Evolutionary conservation across 495 filamentous ascomycete genomes (phyloP).

Genomic region (Parmelia sp.): DNA sequence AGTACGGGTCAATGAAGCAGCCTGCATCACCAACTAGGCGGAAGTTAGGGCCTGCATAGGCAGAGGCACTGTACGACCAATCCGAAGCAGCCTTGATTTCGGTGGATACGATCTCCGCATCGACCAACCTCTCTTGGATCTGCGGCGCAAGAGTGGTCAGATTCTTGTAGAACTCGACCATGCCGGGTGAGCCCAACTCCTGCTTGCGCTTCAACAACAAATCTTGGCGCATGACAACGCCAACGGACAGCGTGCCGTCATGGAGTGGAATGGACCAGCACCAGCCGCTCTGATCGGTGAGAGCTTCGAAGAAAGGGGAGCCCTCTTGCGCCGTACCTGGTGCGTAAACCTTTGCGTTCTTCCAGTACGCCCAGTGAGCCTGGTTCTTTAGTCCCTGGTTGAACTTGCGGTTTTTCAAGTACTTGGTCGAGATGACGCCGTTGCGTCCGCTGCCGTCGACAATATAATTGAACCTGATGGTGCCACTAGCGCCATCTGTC

Average conservation of each 20-base stretch:
- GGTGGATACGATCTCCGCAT: conserved; percentile 26
- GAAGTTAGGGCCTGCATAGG: conserved; percentile 32
- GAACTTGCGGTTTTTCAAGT: conserved; percentile 33
- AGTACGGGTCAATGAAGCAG: conserved; percentile 39
- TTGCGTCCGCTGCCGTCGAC: conserved; percentile 34
- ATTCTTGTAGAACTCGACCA: no score
- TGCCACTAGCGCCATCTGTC: no score
- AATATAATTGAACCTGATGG: conserved; percentile 31
- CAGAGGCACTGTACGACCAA: conserved; percentile 38
- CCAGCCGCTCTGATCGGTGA: no score
- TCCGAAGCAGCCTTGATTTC: conserved; percentile 37
- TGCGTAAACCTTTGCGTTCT: conserved; percentile 22
- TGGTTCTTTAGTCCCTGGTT: conserved; percentile 36
- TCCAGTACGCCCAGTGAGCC: conserved; percentile 37
- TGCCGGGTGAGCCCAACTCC: no score
- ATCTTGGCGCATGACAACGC: no score
- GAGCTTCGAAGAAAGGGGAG: conserved; percentile 33
- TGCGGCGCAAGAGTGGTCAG: no score
- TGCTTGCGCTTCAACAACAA: no score
- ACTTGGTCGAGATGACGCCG: conserved; percentile 32
- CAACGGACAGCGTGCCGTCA: no score
- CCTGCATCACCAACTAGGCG: conserved; percentile 38
- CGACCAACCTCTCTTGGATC: no score
- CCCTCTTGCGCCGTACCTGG: conserved; percentile 24
- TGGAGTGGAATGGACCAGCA: no score